These are phyloP conservation scores for Calendula officinalis DNA, from an alignment of 129 eudicot genomes.

Conservation along the genomic window DNA sequence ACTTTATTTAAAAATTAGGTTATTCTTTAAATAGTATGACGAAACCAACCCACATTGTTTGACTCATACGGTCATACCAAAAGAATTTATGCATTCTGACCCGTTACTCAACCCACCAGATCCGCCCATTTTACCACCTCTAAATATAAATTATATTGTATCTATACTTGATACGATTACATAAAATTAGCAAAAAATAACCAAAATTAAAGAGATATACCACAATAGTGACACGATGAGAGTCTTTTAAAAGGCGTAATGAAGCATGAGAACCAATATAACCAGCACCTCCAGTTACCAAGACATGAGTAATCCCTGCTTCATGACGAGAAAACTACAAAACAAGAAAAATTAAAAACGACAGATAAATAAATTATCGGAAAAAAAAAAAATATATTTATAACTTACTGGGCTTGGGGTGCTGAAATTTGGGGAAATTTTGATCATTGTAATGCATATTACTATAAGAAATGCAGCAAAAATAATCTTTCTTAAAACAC, in stretches of 20 bases:
- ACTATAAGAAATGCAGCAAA: slow-evolving; percentile 53
- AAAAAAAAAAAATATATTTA: slow-evolving; percentile 1
- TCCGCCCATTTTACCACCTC: not conserved
- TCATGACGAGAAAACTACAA: slow-evolving; percentile 34
- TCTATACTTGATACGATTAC: not conserved
- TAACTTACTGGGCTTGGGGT: slow-evolving; percentile 52
- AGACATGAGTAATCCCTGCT: slow-evolving; percentile 34
- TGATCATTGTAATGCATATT: slow-evolving; percentile 52
- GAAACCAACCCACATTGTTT: too few relatives aligned
- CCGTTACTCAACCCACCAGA: too few relatives aligned
- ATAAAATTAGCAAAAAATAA: slow-evolving; percentile 1
- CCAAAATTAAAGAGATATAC: slow-evolving; percentile 9
- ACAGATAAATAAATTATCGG: slow-evolving; percentile 15
- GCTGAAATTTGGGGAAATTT: slow-evolving; percentile 42
- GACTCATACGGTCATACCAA: too few relatives aligned
- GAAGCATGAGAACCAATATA: slow-evolving; percentile 36
- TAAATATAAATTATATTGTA: not conserved
- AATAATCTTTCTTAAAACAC: slow-evolving; percentile 43
- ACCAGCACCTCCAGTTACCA: slow-evolving; percentile 37
- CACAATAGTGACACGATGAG: slow-evolving; percentile 34
- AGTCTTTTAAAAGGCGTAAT: slow-evolving; percentile 29
- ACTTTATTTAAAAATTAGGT: too few relatives aligned
- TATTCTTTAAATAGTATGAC: too few relatives aligned
- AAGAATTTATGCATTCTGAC: too few relatives aligned
- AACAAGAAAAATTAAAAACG: slow-evolving; percentile 3